Percentiles rank a stretch among this genome's conserved stretches.
These are phyloP conservation scores for Maudiozyma serrabonitensis DNA, from an alignment of 805 yeast genomes.

Conservation along the genomic window DNA sequence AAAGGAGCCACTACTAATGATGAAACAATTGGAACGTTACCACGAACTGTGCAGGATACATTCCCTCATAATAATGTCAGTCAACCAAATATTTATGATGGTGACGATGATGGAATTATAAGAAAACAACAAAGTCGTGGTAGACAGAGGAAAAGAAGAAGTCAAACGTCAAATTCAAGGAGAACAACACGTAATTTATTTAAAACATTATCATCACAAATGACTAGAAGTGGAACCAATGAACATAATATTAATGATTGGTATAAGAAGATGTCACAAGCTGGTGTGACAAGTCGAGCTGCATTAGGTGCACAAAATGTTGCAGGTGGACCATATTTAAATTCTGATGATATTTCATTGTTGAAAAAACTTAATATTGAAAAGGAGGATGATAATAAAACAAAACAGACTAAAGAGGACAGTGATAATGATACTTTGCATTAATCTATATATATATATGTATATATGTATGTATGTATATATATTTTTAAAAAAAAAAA, in stretches of 20 bases:
- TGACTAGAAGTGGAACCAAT: conserved; percentile 4
- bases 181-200: conserved; percentile 3
- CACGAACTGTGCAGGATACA: conserved; percentile 21
- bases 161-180: not conserved
- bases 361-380: conserved; percentile 5
- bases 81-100: not conserved
- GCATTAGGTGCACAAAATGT: conserved; percentile 36
- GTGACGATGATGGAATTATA: not conserved
- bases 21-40: conserved; percentile 5
- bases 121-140: not conserved
- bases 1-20: conserved; percentile 1
- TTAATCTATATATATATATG: not conserved
- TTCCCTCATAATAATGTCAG: conserved; percentile 9
- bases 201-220: conserved; percentile 13
- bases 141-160: not conserved
- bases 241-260: conserved; percentile 24
- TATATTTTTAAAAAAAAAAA: not conserved
- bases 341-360: conserved; percentile 17
- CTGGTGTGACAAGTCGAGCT: conserved; percentile 34
- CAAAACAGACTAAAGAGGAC: not conserved
- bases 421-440: not conserved
- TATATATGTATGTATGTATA: not conserved
- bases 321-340: conserved; percentile 29
- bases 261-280: conserved; percentile 23
- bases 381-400: not conserved